Evolutionary conservation across 371 early-diverging fungal genomes (phyloP), one percentile per base, ranked within the genome.

Genomic region (Rhizomucor pusillus): DNA sequence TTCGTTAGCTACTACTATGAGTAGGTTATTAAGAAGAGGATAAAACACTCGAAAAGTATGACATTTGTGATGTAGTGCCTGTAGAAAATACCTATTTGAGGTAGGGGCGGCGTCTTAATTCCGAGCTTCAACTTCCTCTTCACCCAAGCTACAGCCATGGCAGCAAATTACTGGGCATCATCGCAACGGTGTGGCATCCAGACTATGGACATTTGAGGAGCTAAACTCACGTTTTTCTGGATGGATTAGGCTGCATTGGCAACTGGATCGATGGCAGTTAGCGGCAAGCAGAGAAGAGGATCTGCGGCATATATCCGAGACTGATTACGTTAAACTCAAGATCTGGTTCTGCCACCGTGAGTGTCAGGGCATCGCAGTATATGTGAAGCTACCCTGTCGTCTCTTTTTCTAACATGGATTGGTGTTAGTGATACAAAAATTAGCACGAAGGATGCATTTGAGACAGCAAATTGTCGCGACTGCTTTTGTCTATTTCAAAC

Each of bases 381-480:
- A 0, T 37, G 12, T 41, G 3, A 47, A 19, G 9, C 36, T 24
- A 33, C 47, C 45, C 14, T 33, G 35, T 47, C 7, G 35, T 33
- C n/a, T 43, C 24, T 33, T 44, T 45, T 20, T 46, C 24, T 36
- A 43, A 44, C 18, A 7, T 34, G 1, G 45, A 23, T 33, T 25
- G 51, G 5, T 36, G 2, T 56, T n/a, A 92, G 92, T 92, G 39
- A 88, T 92, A 48, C 80, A 85, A 53, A 84, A 81, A 48, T 67
- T 93, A 44, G 92, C 90, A n/a, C 86, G 87, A 51, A 67, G 81
- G 36, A 58, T 93, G 14, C 80, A 84, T 40, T 60, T 89, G 41
- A 69, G 91, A 36, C 94, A 95, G 62, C 91, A 90, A 50, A 86
- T 91, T 14, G 77, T 93, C 1, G 91, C 93, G 0, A 91, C 94